Evolutionary conservation across 129 eudicot species (phyloP), one percentile per base, ranked within the genome.

Genomic region (Helianthus tuberosus): DNA sequence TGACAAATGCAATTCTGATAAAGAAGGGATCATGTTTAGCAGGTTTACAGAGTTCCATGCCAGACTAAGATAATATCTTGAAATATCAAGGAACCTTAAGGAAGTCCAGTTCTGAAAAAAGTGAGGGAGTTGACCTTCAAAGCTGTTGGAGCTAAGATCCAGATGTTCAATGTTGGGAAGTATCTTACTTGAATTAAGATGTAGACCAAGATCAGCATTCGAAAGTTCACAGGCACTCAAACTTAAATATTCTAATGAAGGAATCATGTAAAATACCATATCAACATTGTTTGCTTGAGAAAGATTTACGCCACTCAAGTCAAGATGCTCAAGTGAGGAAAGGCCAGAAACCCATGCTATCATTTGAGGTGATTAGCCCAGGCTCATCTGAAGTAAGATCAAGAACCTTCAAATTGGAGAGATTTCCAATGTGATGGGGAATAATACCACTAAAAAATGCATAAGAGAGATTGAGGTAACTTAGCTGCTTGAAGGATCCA

Each of bases 391-490:
- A 32, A 13, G 62, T 0, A 2, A 80, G 69, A 75, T 80, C 77
- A 15, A 81, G 77, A 63, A 70, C 73, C 38, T 14, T 60, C 7
- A 80, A 65, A 36, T 43, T 59, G 13, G 84, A 57, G 5, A 81
- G 84, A 50, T 81, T 75, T 43, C 81, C 78, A 35, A 81, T 62
- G 13, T 70, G 54, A 55, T 69, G 76, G 36, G 84, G 76, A 51
- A 74, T 20, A 16, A 3, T 11, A 11, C 80, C 84, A 7, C n/a
- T 8, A 17, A 81, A 69, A 0, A 0, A 36, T 15, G 53, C 27
- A 14, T 20, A 6, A 3, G 73, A 69, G 23, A 81, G 75, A 49
- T 77, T 67, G 2, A 73, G 84, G 12, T 73, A 73, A 3, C 14
- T 55, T 5, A 79, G 36, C 3, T 65, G 39, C 27, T 36, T 36